Conservation (phyloP, 164 flowering plant genomes). For the Kalanchoe fedtschenkoi region DNA sequence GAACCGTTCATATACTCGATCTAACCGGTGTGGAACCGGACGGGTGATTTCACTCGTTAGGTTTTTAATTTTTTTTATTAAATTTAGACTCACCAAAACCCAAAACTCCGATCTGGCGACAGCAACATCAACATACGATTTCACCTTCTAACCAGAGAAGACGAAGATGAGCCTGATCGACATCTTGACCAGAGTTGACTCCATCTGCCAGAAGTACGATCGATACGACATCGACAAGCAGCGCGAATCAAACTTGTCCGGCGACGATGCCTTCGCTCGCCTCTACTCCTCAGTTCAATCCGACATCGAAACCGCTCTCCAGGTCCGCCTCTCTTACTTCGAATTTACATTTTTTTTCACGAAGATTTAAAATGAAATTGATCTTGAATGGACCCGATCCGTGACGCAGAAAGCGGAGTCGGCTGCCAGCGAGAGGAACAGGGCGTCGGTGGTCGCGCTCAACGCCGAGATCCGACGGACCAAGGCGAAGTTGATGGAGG, state of each 20-base stretch:
- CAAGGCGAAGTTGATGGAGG: conserved; percentile 80
- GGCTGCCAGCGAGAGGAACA: conserved; percentile 56
- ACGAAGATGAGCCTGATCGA: conserved; percentile 65
- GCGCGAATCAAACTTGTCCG: conserved; percentile 45
- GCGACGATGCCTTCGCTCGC: conserved; percentile 83
- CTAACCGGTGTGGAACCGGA: too few species aligned
- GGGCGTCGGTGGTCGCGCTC: conserved; percentile 79
- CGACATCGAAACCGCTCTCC: conserved; percentile 63
- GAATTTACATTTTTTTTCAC: background rate
- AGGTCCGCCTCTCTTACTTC: conserved; percentile 23
- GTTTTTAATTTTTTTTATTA: too few species aligned
- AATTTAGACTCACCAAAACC: too few species aligned
- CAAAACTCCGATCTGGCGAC: too few species aligned
- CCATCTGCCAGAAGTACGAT: conserved; percentile 83
- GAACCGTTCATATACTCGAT: too few species aligned
- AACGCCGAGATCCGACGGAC: conserved; percentile 91
- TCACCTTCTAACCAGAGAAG: conserved; percentile 11
- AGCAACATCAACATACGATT: too few species aligned
- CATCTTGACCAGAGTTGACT: conserved; percentile 62
- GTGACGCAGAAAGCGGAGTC: conserved; percentile 60
- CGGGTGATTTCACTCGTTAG: too few species aligned
- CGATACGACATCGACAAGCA: conserved; percentile 83
- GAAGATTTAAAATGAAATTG: background rate
- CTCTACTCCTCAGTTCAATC: conserved; percentile 59
- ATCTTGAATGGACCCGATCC: background rate